Evolutionary conservation across 78 protist species (phyloP).

Genomic region (Guillardia theta): DNA sequence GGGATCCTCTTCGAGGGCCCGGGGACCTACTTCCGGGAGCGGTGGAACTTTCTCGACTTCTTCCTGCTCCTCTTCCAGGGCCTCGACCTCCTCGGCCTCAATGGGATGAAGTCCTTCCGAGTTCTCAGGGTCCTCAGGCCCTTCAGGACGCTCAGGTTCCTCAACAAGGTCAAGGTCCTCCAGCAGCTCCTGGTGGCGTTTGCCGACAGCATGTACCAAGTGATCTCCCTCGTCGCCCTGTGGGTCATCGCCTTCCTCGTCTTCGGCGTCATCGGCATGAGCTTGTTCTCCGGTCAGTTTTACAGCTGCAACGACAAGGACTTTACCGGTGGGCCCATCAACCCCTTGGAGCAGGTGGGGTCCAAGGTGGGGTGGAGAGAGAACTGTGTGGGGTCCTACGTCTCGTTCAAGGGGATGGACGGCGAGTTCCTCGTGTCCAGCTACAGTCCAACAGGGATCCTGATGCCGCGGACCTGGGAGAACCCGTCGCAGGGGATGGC

Average conservation of each 20-base stretch:
- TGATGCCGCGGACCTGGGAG: not conserved
- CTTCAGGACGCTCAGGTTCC: not conserved
- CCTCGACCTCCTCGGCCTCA: not conserved
- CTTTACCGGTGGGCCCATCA: not conserved
- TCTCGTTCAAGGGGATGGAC: not conserved
- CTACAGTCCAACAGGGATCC: not conserved
- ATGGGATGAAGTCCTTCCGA: not conserved
- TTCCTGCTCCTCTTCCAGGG: not conserved
- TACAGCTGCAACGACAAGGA: not conserved
- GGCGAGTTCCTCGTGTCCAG: not conserved
- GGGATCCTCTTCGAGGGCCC: not conserved
- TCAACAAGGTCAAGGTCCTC: not conserved
- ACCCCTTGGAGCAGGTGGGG: not conserved
- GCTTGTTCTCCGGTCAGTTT: not conserved
- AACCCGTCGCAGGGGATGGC: not conserved
- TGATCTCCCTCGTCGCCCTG: not conserved
- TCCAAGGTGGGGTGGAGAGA: not conserved
- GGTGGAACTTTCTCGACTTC: not conserved
- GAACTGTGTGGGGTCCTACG: not conserved
- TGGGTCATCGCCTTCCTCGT: not conserved
- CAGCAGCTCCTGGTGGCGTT: not conserved
- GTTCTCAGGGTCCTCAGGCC: slow-evolving; percentile 17
- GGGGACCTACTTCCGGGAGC: not conserved
- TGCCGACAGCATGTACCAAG: not conserved
- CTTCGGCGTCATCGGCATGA: not conserved